Evolutionary conservation across 2,329 filamentous ascomycete genomes (phyloP).

Genomic region (Clarireedia monteithiana): DNA sequence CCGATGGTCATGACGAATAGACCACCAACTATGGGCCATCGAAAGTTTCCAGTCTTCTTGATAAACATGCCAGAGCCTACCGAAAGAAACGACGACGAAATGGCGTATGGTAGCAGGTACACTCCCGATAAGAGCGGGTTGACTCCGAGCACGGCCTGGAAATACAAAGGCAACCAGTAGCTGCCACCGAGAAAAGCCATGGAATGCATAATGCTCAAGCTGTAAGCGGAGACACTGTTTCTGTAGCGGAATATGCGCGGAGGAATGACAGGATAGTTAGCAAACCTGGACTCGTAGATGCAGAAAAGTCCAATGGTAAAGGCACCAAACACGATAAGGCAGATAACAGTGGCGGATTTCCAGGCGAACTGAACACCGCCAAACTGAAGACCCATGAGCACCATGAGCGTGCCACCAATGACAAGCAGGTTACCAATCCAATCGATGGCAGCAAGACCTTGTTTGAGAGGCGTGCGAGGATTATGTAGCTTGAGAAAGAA

Average conservation of each 20-base stretch:
- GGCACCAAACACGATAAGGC: conserved; percentile 53
- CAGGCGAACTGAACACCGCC: background rate
- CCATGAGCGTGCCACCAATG: background rate
- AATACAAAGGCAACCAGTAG: conserved; percentile 52
- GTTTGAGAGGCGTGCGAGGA: background rate
- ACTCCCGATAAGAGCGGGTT: conserved; percentile 65
- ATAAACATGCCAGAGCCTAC: conserved; percentile 48
- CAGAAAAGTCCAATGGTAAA: conserved; percentile 53
- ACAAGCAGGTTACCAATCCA: background rate
- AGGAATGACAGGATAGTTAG: conserved; percentile 73
- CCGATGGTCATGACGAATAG: conserved; percentile 55
- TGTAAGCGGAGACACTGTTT: conserved; percentile 59
- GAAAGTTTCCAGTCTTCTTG: conserved; percentile 59
- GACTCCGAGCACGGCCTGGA: conserved; percentile 46
- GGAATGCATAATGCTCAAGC: conserved; percentile 65
- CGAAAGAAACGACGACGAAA: conserved; percentile 59
- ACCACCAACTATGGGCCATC: conserved; percentile 50
- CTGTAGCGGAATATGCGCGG: conserved; percentile 59
- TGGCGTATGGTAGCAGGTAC: conserved; percentile 63
- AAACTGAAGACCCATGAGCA: background rate
- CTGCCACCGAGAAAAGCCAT: conserved; percentile 32
- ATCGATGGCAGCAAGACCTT: background rate
- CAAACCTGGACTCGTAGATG: conserved; percentile 63
- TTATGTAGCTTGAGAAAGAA: background rate
- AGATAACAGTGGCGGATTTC: background rate